Evolutionary conservation across 2,329 filamentous ascomycete genomes (phyloP).

Genomic region (Dactylellina cionopaga): DNA sequence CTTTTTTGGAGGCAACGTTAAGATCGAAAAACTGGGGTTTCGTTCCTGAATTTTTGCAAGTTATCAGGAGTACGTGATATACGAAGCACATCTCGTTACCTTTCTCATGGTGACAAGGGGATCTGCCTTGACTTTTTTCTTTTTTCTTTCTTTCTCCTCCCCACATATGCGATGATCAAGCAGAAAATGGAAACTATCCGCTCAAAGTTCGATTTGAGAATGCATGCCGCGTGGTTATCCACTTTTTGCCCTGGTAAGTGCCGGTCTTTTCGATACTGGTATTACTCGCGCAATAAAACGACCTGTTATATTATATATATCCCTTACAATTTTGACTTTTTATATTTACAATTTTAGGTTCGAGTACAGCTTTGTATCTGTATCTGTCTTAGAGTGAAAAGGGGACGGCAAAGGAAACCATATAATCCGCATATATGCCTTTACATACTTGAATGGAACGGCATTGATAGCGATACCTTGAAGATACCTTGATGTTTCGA

Average conservation of each 20-base stretch:
- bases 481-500: conserved; percentile 22
- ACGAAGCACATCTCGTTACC: conserved; percentile 22
- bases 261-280: too few species aligned
- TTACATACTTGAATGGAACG: conserved; percentile 8
- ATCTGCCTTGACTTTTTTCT: background rate
- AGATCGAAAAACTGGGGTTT: conserved; percentile 29
- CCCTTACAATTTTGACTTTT: conserved; percentile 12
- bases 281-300: too few species aligned
- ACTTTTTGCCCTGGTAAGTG: conserved; percentile 35
- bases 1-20: conserved; percentile 16
- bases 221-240: too few species aligned
- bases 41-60: conserved; percentile 41
- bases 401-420: conserved; percentile 10
- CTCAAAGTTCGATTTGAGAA: too few species aligned
- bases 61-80: conserved; percentile 29
- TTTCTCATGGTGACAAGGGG: background rate
- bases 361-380: conserved; percentile 14
- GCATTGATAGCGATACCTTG: conserved; percentile 21
- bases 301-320: conserved; percentile 13
- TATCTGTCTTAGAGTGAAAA: conserved; percentile 12
- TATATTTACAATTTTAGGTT: conserved; percentile 8
- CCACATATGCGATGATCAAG: conserved; percentile 12
- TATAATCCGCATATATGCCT: background rate
- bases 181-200: conserved; percentile 32
- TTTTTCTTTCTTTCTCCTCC: too few species aligned